Conservation (phyloP, 192 early-diverging fungal genomes). For the Linnemannia zychae region DNA sequence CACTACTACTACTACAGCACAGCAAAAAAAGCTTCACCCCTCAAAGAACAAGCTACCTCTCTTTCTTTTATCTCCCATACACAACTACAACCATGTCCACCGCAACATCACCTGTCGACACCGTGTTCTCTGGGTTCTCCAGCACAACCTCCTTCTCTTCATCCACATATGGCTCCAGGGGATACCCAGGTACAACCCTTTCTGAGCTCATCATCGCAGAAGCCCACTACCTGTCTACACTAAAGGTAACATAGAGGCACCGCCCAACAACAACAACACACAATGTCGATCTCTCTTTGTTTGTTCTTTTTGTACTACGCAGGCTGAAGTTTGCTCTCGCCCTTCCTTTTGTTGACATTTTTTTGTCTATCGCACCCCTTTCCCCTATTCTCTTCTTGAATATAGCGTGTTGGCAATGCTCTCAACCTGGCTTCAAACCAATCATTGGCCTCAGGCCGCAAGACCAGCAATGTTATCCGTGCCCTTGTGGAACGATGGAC, state of each 20-base stretch:
- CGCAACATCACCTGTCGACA: conserved; percentile 7
- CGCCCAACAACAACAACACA: no score
- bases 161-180: neutral
- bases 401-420: conserved; percentile 51
- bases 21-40: neutral
- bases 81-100: neutral
- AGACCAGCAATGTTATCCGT: conserved; percentile 34
- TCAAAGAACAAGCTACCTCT: neutral
- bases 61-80: neutral
- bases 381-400: neutral
- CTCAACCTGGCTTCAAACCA: conserved; percentile 36
- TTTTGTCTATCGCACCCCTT: neutral
- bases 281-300: neutral
- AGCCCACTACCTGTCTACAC: conserved; percentile 46
- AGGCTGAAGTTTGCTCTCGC: neutral
- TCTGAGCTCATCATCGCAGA: conserved; percentile 43
- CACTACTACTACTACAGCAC: no score
- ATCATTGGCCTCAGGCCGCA: conserved; percentile 23
- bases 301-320: neutral
- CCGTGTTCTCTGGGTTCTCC: neutral
- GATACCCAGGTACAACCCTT: conserved; percentile 24
- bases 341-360: neutral
- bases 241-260: conserved; percentile 21
- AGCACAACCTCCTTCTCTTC: neutral
- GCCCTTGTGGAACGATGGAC: conserved; percentile 52